A percentile compares a stretch with the other conserved stretches of the same genome.
phyloP scores from a whole-genome alignment of 768 basidiomycete genomes.

The Kwoniella dendrophila region DNA sequence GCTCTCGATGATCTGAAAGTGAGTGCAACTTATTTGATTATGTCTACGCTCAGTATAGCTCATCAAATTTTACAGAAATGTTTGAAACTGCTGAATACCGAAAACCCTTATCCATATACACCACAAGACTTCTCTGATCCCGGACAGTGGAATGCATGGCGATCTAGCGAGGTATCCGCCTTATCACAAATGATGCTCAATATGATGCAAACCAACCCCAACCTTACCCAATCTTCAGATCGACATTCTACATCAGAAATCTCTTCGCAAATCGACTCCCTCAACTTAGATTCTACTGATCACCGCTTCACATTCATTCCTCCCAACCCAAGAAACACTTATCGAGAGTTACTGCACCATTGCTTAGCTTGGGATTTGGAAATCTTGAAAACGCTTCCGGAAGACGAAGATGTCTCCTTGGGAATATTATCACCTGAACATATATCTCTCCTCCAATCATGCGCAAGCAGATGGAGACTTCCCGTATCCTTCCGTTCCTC shows the following conservation, averaged over 20 bases:
- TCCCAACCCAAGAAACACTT: slow-evolving; percentile 79
- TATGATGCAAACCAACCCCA: slow-evolving; percentile 83
- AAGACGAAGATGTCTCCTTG: slow-evolving; percentile 88
- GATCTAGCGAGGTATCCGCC: slow-evolving; percentile 74
- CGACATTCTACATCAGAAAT: slow-evolving; percentile 23
- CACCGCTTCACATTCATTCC: slow-evolving; percentile 86
- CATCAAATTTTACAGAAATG: slow-evolving; percentile 64
- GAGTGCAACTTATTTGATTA: slow-evolving; percentile 13
- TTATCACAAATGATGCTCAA: slow-evolving; percentile 84
- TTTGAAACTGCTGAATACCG: slow-evolving; percentile 85
- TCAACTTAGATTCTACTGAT: neutral
- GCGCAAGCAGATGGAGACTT: slow-evolving; percentile 86
- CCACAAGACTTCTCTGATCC: slow-evolving; percentile 84
- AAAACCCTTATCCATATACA: slow-evolving; percentile 77
- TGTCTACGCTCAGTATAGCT: neutral
- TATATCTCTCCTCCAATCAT: slow-evolving; percentile 81
- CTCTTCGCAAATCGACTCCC: slow-evolving; percentile 21
- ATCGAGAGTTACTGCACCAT: slow-evolving; percentile 77
- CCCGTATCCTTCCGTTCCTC: slow-evolving; percentile 73
- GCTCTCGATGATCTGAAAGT: slow-evolving; percentile 87
- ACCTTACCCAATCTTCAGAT: slow-evolving; percentile 59
- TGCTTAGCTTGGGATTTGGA: slow-evolving; percentile 85
- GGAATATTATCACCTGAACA: slow-evolving; percentile 81
- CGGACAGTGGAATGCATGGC: slow-evolving; percentile 82
- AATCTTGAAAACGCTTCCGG: slow-evolving; percentile 83